phyloP scores from a whole-genome alignment of 345 rosid genomes.

The Eucalyptus victrix region DNA sequence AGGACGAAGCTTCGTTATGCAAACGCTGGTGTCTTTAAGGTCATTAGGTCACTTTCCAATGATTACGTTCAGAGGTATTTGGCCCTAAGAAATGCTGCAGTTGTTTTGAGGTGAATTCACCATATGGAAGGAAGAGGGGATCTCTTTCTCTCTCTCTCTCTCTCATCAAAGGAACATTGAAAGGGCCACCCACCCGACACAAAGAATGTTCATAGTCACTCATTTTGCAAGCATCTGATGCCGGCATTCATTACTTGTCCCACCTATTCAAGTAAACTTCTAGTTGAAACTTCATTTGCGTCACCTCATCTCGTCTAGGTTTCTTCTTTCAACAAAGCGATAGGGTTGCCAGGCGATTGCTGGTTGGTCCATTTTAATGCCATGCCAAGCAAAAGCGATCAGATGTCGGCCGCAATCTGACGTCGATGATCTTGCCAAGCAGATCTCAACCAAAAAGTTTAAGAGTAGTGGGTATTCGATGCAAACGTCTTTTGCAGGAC shows the following conservation, averaged over 20 bases:
- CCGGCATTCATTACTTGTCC: not conserved
- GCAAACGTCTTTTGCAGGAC: not conserved
- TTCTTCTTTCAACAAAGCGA: not conserved
- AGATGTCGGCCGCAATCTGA: not conserved
- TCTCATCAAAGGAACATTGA: not conserved
- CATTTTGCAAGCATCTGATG: not conserved
- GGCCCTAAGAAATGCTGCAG: constrained; percentile 76
- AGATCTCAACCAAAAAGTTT: not conserved
- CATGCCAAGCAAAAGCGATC: not conserved
- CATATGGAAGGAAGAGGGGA: not conserved
- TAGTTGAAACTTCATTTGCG: not conserved
- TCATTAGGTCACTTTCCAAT: constrained; percentile 66
- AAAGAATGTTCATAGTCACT: not conserved
- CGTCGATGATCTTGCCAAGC: not conserved
- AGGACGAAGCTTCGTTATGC: constrained; percentile 80
- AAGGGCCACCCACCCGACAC: not conserved
- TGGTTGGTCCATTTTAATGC: not conserved
- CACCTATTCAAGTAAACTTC: not conserved
- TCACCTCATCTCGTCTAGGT: not conserved
- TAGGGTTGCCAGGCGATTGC: not conserved
- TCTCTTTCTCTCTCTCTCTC: not conserved
- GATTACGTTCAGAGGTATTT: constrained; percentile 83
- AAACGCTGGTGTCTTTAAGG: constrained; percentile 67
- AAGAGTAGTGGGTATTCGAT: not conserved
- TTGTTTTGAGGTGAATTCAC: constrained; percentile 48